Percentiles rank a stretch among this genome's conserved stretches.
These are phyloP conservation scores for Metschnikowia sp. DNA, from an alignment of 805 yeast genomes.

Conservation along the genomic window DNA sequence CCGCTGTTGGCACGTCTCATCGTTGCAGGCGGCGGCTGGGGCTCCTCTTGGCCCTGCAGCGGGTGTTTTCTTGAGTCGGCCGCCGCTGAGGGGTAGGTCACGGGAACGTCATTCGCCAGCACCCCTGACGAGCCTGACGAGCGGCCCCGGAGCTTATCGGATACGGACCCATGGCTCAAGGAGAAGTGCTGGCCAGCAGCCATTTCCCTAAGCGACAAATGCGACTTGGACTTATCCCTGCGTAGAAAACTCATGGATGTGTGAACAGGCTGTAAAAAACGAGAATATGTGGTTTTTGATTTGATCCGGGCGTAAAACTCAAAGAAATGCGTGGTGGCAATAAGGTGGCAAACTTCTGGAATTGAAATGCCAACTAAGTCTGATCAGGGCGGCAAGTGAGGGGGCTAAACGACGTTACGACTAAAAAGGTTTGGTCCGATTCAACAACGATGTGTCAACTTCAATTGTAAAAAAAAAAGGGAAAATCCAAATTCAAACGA, in stretches of 20 bases:
- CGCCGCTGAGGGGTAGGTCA: background rate
- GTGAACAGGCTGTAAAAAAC: no score
- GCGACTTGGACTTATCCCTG: conserved; percentile 22
- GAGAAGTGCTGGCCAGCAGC: conserved; percentile 10
- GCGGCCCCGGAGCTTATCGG: conserved; percentile 10
- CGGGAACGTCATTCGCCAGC: background rate
- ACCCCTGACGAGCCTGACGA: background rate
- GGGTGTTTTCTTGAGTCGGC: background rate
- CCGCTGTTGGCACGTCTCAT: background rate
- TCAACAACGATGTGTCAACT: no score
- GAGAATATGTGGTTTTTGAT: no score
- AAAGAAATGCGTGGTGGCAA: no score
- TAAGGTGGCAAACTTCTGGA: no score
- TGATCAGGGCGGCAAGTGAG: no score
- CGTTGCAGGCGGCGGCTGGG: background rate
- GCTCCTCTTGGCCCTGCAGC: background rate
- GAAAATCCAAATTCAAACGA: no score
- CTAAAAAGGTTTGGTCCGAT: no score
- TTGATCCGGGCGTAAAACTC: no score
- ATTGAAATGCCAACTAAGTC: no score
- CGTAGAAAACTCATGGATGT: conserved; percentile 24
- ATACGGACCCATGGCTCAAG: background rate
- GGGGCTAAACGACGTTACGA: no score
- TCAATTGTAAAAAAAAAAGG: no score
- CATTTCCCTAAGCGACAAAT: conserved; percentile 9